phyloP scores from a whole-genome alignment of 805 yeast species.

The Jamesozyma rosinii region DNA sequence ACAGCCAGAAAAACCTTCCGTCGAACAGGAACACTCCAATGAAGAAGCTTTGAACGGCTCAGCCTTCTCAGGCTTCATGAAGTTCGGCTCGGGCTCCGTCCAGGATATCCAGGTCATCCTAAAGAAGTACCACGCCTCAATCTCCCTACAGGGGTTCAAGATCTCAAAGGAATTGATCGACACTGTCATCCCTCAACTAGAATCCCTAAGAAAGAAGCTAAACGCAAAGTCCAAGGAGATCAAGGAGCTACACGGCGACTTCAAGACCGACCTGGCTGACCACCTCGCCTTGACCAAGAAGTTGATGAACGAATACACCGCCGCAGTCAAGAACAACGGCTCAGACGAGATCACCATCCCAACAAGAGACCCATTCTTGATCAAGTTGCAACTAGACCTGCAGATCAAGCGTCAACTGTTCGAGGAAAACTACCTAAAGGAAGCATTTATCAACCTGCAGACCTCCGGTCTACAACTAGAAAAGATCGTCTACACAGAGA shows the following conservation, averaged over 20 bases:
- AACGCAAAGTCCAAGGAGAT: slow-evolving; percentile 69
- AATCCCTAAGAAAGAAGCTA: slow-evolving; percentile 54
- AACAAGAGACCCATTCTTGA: slow-evolving; percentile 50
- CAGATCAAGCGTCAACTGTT: slow-evolving; percentile 50
- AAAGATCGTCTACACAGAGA: slow-evolving; percentile 49
- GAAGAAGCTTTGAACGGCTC: slow-evolving; percentile 7
- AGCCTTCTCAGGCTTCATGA: slow-evolving; percentile 44
- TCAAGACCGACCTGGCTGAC: slow-evolving; percentile 45
- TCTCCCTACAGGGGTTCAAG: slow-evolving; percentile 44
- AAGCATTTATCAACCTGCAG: slow-evolving; percentile 54
- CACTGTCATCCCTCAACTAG: slow-evolving; percentile 47
- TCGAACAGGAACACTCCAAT: background rate
- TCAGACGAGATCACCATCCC: slow-evolving; percentile 22
- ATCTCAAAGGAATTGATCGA: slow-evolving; percentile 45
- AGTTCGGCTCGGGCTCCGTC: slow-evolving; percentile 64
- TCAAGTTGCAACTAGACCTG: slow-evolving; percentile 48
- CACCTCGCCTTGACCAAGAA: slow-evolving; percentile 56
- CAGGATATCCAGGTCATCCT: slow-evolving; percentile 66
- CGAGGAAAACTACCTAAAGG: slow-evolving; percentile 56
- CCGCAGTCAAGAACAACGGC: slow-evolving; percentile 27
- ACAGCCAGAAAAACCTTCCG: background rate
- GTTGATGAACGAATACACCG: slow-evolving; percentile 37
- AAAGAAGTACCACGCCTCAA: slow-evolving; percentile 50
- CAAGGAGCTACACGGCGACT: slow-evolving; percentile 52
- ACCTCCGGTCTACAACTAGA: slow-evolving; percentile 54